Evolutionary conservation across 1,284 basidiomycete species (phyloP), one percentile per base, ranked within the genome.

Genomic region (Inonotus hispidus): DNA sequence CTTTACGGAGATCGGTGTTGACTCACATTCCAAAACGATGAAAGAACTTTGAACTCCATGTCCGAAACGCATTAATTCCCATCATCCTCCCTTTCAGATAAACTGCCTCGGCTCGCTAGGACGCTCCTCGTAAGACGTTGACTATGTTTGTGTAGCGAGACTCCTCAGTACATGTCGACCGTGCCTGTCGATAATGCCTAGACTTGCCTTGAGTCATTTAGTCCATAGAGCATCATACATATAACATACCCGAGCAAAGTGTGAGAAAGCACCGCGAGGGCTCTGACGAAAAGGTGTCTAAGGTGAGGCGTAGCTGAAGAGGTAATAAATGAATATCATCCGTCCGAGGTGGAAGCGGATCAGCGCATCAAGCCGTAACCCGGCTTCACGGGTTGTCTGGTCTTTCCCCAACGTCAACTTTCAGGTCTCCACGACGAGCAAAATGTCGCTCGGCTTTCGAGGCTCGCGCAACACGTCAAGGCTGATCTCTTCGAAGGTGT

Each of bases 1-100:
- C 41, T 21, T 43, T 21, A 43, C 7, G 61, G 59, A 54, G 59
- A 63, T 59, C 41, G 37, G 83, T 88, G 70, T 74, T 21, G 41
- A 43, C 41, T n/a, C 41, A 90, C 88, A 90, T 78, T 74, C 88
- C 88, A 69, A 91, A 90, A 53, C 79, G 80, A 57, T 85, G 82
- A 71, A 90, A 85, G 66, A 83, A 82, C 38, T 75, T 73, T 60
- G 82, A 81, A 38, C 80, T 78, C 43, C 75, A 64, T 6, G 72
- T 74, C 32, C 80, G 74, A 56, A 74, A 65, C 50, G 75, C 72
- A 63, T 72, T 72, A 53, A 72, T 41, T 52, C 50, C 50, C n/a
- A 52, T 35, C 50, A 52, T 52, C 27, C 14, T 27, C 4, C 50
- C 27, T 52, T 27, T 16, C 50, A 23, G 54, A 62, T 38, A 47